Percentiles rank a stretch among this genome's conserved stretches.
These are phyloP conservation scores for Talaromyces sp. DNA, from an alignment of 2,329 filamentous ascomycete species.

Conservation along the genomic window DNA sequence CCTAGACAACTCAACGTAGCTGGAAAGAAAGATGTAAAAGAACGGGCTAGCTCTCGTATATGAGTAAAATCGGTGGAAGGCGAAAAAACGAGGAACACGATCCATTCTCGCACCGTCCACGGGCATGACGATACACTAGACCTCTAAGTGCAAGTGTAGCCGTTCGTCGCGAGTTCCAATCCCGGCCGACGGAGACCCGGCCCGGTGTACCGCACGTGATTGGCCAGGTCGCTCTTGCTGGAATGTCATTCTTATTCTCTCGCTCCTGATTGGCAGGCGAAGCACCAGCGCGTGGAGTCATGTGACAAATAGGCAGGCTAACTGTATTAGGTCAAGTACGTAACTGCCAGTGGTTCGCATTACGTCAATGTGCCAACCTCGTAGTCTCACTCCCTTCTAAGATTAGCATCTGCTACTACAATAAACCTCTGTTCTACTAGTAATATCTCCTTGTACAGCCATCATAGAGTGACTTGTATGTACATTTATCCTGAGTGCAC, in stretches of 20 bases:
- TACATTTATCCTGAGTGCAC: not conserved
- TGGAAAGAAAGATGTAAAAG: slow-evolving; percentile 8
- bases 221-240: not conserved
- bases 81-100: slow-evolving; percentile 1
- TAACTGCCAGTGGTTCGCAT: not conserved
- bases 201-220: slow-evolving; percentile 5
- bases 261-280: slow-evolving; percentile 3
- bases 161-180: slow-evolving; percentile 12
- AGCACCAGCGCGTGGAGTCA: not conserved
- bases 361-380: not conserved
- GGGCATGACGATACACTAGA: slow-evolving; percentile 21
- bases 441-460: not conserved
- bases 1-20: not conserved
- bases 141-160: slow-evolving; percentile 37
- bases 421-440: not conserved
- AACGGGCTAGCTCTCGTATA: slow-evolving; percentile 5
- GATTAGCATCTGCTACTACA: not conserved
- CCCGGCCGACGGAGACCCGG: slow-evolving; percentile 7
- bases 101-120: slow-evolving; percentile 8
- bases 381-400: not conserved
- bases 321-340: not conserved
- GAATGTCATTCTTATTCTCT: not conserved
- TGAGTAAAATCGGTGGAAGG: slow-evolving; percentile 6
- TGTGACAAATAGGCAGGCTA: not conserved
- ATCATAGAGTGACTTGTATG: not conserved